These are phyloP conservation scores for Botrytis medusae DNA, from an alignment of 2,329 filamentous ascomycete species.

Conservation along the genomic window DNA sequence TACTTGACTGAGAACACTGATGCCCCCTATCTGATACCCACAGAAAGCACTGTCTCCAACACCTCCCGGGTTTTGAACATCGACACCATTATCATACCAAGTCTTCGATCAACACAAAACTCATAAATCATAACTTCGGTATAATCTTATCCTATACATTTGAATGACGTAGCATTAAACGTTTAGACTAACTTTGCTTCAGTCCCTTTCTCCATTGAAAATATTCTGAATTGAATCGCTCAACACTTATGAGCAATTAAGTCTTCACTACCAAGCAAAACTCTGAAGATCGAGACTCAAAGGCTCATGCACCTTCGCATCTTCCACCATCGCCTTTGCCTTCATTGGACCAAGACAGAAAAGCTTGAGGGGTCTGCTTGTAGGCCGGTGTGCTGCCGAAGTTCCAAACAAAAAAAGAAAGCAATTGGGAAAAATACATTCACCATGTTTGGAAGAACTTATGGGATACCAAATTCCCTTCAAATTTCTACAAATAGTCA, in stretches of 20 bases:
- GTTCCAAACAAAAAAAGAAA: neutral
- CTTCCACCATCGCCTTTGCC: neutral
- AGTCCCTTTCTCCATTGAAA: neutral
- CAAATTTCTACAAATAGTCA: neutral
- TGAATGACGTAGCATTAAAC: neutral
- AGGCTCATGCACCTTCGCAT: neutral
- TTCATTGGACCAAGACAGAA: slow-evolving; percentile 8
- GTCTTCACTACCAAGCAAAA: neutral
- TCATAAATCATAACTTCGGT: neutral
- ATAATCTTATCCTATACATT: neutral
- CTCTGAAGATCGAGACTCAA: neutral
- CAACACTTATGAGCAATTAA: neutral
- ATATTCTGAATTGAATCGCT: neutral
- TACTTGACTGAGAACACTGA: neutral
- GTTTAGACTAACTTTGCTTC: neutral
- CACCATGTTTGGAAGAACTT: neutral
- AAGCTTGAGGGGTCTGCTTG: neutral
- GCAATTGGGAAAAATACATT: neutral
- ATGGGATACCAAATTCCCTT: neutral
- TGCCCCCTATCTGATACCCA: neutral
- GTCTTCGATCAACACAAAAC: neutral
- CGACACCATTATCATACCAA: neutral
- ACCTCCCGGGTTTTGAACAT: neutral
- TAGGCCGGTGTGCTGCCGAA: neutral
- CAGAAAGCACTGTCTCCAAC: neutral